These are phyloP conservation scores for Meyerozyma smithsonii DNA, from an alignment of 1,139 yeast species.

Conservation along the genomic window DNA sequence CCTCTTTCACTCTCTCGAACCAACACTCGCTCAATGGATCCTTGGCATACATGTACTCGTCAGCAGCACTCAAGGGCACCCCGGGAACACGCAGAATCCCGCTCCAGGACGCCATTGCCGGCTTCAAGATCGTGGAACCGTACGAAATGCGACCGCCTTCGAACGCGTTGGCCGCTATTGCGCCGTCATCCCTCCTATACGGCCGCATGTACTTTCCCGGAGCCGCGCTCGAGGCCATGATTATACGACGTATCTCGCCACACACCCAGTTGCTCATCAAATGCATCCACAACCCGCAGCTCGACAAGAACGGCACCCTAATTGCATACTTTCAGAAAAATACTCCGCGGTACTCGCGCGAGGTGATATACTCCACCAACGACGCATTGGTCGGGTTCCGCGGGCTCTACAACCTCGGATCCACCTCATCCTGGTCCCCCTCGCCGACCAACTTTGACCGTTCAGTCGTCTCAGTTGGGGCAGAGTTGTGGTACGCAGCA, in stretches of 20 bases:
- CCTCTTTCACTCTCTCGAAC: conserved; percentile 70
- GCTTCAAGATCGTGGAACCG: conserved; percentile 62
- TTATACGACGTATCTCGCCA: conserved; percentile 58
- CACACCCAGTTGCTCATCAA: conserved; percentile 65
- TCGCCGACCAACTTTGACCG: conserved; percentile 37
- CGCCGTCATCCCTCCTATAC: conserved; percentile 36
- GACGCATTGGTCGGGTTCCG: conserved; percentile 85
- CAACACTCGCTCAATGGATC: conserved; percentile 74
- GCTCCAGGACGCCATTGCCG: conserved; percentile 73
- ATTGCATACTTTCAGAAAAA: conserved; percentile 73
- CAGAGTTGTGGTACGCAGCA: conserved; percentile 89
- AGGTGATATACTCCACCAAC: conserved; percentile 79
- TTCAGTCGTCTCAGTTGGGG: conserved; percentile 65
- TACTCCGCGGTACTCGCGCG: conserved; percentile 63
- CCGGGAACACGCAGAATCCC: conserved; percentile 51
- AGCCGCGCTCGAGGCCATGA: conserved; percentile 83
- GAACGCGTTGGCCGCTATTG: background rate
- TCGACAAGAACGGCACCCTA: conserved; percentile 52
- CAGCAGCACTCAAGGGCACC: conserved; percentile 50
- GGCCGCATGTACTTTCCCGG: conserved; percentile 91
- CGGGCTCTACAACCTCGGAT: conserved; percentile 65
- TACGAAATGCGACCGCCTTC: conserved; percentile 4
- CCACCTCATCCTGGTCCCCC: conserved; percentile 23
- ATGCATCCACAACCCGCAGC: conserved; percentile 67
- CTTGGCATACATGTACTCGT: conserved; percentile 72